phyloP scores from a whole-genome alignment of 225 moss, liverwort and hornwort species.

The Neckera pumila region DNA sequence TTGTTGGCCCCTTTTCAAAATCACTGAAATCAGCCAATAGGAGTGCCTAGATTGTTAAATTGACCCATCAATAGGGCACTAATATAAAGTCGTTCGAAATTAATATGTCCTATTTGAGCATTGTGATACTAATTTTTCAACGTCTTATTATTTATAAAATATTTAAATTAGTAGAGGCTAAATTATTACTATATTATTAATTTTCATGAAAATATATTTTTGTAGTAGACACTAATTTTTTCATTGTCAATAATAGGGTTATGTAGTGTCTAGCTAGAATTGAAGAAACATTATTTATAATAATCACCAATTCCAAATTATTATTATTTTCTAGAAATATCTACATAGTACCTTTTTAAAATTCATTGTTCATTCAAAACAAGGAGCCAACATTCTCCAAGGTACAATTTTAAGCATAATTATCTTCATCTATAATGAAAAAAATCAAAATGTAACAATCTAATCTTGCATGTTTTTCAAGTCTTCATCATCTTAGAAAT shows the following conservation, averaged over 20 bases:
- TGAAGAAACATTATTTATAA: accelerated
- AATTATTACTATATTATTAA: background rate
- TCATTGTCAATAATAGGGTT: accelerated
- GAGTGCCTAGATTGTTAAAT: background rate
- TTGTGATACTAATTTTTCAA: background rate
- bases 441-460: background rate
- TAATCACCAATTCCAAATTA: too few species aligned
- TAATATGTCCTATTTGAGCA: too few species aligned
- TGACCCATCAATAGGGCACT: background rate
- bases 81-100: too few species aligned
- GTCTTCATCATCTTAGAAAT: accelerated
- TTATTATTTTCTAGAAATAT: accelerated
- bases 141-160: too few species aligned
- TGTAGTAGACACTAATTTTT: background rate
- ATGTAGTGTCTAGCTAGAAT: background rate
- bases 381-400: accelerated
- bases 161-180: accelerated
- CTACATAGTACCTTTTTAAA: background rate
- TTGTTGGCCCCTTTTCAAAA: background rate
- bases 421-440: background rate
- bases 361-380: background rate
- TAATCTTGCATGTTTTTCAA: background rate
- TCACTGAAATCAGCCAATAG: background rate
- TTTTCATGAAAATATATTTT: background rate
- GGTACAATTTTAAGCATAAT: background rate